Evolutionary conservation across 2,329 filamentous ascomycete species (phyloP).

Genomic region (Colletotrichum sp.): DNA sequence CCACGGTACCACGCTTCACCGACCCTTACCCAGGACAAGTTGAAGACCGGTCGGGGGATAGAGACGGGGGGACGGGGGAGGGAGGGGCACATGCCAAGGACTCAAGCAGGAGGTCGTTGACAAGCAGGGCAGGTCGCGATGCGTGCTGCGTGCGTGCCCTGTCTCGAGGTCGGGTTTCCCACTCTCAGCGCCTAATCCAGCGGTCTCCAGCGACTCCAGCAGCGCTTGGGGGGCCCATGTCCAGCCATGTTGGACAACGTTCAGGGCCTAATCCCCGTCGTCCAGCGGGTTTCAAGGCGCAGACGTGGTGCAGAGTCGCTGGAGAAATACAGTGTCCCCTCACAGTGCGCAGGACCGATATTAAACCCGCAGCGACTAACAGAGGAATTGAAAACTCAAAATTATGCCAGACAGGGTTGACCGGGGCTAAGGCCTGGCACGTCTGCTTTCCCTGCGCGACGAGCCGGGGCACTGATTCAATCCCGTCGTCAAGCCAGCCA

Average conservation of each 20-base stretch:
- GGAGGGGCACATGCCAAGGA: background rate
- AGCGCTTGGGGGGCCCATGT: conserved; percentile 1
- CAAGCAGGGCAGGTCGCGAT: background rate
- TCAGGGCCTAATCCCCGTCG: background rate
- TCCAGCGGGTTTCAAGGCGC: background rate
- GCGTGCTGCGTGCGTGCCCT: background rate
- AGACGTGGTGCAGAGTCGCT: background rate
- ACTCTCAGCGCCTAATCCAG: background rate
- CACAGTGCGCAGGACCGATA: background rate
- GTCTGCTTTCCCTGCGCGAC: background rate
- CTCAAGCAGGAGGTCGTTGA: background rate
- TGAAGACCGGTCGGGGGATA: background rate
- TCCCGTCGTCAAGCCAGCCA: background rate
- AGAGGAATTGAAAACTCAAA: conserved; percentile 16
- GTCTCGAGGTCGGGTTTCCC: background rate
- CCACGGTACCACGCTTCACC: background rate
- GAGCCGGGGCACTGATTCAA: conserved; percentile 15
- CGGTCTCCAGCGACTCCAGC: background rate
- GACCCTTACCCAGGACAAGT: background rate
- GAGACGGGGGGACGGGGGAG: background rate
- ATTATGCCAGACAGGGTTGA: conserved; percentile 8
- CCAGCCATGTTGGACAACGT: background rate
- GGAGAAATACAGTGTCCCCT: background rate
- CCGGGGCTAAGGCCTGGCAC: background rate
- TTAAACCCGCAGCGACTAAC: background rate